Evolutionary conservation across 805 yeast genomes (phyloP).

Genomic region (Ogataea pignaliae): DNA sequence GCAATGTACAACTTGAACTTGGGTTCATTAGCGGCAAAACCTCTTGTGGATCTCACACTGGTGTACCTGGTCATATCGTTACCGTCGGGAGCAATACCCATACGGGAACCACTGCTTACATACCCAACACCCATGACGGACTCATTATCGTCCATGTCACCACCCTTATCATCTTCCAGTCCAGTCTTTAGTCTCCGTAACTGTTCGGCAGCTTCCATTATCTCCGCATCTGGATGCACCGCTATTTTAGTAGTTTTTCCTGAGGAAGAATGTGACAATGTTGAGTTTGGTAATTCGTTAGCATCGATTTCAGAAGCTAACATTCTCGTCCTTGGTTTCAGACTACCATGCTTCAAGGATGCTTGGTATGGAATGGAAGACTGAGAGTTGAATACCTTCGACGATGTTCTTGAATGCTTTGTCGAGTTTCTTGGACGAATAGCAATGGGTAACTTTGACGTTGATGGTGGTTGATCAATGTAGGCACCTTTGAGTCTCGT

Average conservation of each 20-base stretch:
- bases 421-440: conserved; percentile 40
- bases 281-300: conserved; percentile 40
- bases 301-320: conserved; percentile 76
- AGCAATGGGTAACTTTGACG: conserved; percentile 52
- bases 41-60: conserved; percentile 30
- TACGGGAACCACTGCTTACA: too few species aligned
- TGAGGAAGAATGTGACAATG: conserved; percentile 22
- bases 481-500: conserved; percentile 33
- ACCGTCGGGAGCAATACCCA: neutral
- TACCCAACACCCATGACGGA: too few species aligned
- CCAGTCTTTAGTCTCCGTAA: conserved; percentile 21
- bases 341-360: conserved; percentile 58
- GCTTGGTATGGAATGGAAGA: conserved; percentile 27
- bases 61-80: conserved; percentile 28
- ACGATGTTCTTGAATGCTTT: conserved; percentile 25
- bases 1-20: conserved; percentile 49
- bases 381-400: conserved; percentile 5
- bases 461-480: conserved; percentile 41
- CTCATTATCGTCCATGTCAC: neutral
- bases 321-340: conserved; percentile 61
- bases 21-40: conserved; percentile 29
- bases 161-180: conserved; percentile 3
- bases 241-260: conserved; percentile 26
- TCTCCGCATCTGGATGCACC: conserved; percentile 30
- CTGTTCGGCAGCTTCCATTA: conserved; percentile 29